Percentiles rank a stretch among this genome's conserved stretches.
Conservation (phyloP, 257 asterid species). For the Ocimum tenuiflorum region DNA sequence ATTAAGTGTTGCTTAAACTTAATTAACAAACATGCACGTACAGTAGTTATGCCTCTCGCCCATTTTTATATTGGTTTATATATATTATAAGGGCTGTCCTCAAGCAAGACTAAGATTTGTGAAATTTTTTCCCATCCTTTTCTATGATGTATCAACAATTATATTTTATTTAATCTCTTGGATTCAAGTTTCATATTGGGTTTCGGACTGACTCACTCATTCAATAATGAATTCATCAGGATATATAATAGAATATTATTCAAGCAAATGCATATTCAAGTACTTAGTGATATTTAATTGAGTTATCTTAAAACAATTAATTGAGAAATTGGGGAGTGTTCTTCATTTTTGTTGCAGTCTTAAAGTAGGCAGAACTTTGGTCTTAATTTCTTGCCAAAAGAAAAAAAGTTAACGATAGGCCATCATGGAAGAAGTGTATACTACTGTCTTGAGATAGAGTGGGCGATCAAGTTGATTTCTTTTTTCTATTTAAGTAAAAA, state of each 20-base stretch:
- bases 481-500: too few species aligned
- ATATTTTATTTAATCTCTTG: neutral
- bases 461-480: neutral
- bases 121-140: conserved; percentile 12
- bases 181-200: neutral
- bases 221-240: neutral
- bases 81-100: conserved; percentile 7
- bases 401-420: too few species aligned
- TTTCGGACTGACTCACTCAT: neutral
- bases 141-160: neutral
- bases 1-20: neutral
- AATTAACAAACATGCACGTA: conserved; percentile 30
- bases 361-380: neutral
- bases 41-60: conserved; percentile 18
- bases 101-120: conserved; percentile 21
- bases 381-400: too few species aligned
- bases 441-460: neutral
- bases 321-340: neutral
- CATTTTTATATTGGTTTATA: neutral
- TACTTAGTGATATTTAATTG: neutral
- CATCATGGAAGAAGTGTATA: neutral
- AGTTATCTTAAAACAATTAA: conserved; percentile 5
- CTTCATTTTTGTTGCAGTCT: neutral
- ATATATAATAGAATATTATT: too few species aligned
- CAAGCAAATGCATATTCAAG: neutral